Evolutionary conservation across 73 alveolate genomes (phyloP).

Genomic region (Tetrahymena malaccensis): DNA sequence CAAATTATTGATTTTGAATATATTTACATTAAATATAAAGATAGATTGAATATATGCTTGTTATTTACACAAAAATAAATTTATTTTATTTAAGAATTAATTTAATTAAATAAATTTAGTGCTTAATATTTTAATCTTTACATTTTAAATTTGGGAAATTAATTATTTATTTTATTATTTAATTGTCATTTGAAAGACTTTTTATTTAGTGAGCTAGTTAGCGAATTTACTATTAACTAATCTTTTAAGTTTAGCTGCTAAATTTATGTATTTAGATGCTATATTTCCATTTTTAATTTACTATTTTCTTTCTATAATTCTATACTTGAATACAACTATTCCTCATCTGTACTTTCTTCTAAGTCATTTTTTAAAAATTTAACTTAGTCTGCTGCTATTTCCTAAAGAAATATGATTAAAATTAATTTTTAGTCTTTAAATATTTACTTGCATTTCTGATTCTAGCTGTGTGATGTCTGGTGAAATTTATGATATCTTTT

Average conservation of each 20-base stretch:
- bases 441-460: not conserved
- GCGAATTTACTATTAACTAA: not conserved
- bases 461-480: not conserved
- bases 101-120: too few species aligned
- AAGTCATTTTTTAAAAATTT: not conserved
- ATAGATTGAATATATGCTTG: too few species aligned
- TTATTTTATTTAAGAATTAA: too few species aligned
- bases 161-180: too few species aligned
- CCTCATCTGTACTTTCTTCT: not conserved
- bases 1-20: too few species aligned
- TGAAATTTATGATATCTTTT: not conserved
- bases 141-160: too few species aligned
- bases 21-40: too few species aligned
- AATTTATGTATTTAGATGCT: not conserved
- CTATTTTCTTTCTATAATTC: not conserved
- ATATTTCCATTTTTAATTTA: not conserved
- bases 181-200: not conserved
- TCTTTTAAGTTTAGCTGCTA: not conserved
- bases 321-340: not conserved
- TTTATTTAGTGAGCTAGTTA: not conserved
- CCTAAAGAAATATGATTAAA: not conserved
- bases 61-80: too few species aligned
- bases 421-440: not conserved
- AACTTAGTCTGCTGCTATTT: not conserved
- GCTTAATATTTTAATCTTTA: too few species aligned